Evolutionary conservation across 176 grass and related monocot species (phyloP), one percentile per base, ranked within the genome.

Genomic region (Musa itinerans): DNA sequence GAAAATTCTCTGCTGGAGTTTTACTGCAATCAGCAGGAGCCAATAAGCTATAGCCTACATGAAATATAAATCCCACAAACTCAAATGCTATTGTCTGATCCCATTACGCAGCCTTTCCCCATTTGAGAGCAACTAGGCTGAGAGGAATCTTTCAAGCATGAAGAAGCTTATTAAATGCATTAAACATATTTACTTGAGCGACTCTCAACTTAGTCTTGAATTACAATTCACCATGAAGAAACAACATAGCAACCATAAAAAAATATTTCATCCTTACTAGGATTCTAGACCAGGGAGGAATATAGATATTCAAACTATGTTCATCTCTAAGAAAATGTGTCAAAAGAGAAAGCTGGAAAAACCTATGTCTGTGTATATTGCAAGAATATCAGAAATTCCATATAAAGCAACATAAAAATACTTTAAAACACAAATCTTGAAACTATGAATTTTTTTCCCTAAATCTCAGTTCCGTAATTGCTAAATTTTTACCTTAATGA

Each of bases 401-500:
- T 13, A 68, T 6, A 68, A 43, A 14, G 2, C 62, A 15, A 43
- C 13, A 29, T 29, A 34, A 34, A 68, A 5, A 43, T 13, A 29
- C 26, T 67, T 16, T 13, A 25, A 65, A 29, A 11, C 27, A 20
- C 11, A 34, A 9, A 68, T 34, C 15, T 68, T 4, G 15, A 68
- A 68, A 10, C 65, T 14, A 68, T 16, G 25, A 73, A 53, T 49
- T 2, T 72, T 61, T 64, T 73, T 19, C 17, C 2, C 34, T 43
- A 56, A 12, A 69, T 56, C 19, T 17, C 5, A 69, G 43, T 8
- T 34, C 21, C 9, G 17, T 68, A 62, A 50, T 23, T 20, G 16
- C 21, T 20, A 71, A 16, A 26, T 9, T 11, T 78, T 80, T 79
- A 93, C 95, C 95, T 93, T 82, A 98, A 58, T 78, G 88, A 89